A percentile compares a stretch with the other conserved stretches of the same genome.
Conservation (phyloP, 2,329 filamentous ascomycete genomes). For the Aspergillus sp. region DNA sequence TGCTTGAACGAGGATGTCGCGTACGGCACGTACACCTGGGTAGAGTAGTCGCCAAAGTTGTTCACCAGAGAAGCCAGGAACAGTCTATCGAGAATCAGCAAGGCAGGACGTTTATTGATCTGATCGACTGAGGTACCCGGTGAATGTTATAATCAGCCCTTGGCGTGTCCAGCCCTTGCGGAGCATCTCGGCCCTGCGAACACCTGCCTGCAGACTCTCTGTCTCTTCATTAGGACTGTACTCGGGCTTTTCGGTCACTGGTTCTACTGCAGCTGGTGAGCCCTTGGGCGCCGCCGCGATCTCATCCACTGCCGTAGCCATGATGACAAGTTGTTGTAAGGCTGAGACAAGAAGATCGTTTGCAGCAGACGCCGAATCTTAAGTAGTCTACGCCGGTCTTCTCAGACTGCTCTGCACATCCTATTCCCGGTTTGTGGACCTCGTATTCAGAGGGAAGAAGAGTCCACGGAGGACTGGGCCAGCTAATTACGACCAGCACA, state of each 20-base stretch:
- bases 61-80: slow-evolving; percentile 21
- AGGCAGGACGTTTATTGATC: not conserved
- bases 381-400: no score
- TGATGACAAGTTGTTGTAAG: not conserved
- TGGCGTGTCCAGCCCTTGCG: slow-evolving; percentile 21
- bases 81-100: slow-evolving; percentile 6
- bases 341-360: no score
- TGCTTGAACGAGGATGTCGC: slow-evolving; percentile 25
- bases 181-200: slow-evolving; percentile 20
- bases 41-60: slow-evolving; percentile 23
- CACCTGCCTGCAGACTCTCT: slow-evolving; percentile 20
- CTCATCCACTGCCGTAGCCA: not conserved
- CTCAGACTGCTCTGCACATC: no score
- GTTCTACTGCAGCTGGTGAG: not conserved
- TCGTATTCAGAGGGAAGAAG: no score
- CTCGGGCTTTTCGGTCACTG: not conserved
- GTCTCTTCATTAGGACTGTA: slow-evolving; percentile 9
- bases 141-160: slow-evolving; percentile 19
- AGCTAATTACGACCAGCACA: no score
- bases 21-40: slow-evolving; percentile 22
- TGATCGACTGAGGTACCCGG: slow-evolving; percentile 8
- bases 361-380: no score
- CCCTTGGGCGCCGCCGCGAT: not conserved
- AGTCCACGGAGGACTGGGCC: not conserved
- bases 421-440: no score